These are phyloP conservation scores for Tuber umbilicatum DNA, from an alignment of 495 filamentous ascomycete species.

Conservation along the genomic window DNA sequence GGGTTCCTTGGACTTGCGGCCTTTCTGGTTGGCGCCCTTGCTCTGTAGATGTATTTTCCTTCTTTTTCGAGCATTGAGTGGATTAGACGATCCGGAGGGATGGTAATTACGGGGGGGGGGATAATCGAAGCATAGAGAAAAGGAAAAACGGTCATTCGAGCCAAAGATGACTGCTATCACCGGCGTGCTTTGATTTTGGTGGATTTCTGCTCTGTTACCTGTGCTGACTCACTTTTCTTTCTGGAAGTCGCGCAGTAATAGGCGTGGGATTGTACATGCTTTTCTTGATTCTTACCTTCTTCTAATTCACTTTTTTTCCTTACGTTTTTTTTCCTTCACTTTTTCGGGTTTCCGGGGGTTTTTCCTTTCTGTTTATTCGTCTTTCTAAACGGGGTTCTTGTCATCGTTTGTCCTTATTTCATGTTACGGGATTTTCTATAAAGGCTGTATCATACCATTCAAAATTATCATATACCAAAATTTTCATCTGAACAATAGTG, in stretches of 20 bases:
- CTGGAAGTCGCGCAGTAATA: not conserved
- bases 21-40: not conserved
- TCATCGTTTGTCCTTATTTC: slow-evolving; percentile 12
- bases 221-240: not conserved
- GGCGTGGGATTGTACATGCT: not conserved
- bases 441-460: not conserved
- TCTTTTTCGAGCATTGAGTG: not conserved
- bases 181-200: not conserved
- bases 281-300: not conserved
- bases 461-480: not conserved
- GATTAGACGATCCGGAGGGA: not conserved
- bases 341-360: slow-evolving; percentile 20
- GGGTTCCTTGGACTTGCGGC: not conserved
- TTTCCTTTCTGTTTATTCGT: slow-evolving; percentile 13
- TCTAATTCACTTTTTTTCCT: not conserved
- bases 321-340: not conserved
- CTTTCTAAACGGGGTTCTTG: slow-evolving; percentile 12
- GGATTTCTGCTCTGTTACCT: not conserved
- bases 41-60: not conserved
- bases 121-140: not conserved
- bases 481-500: not conserved
- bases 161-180: not conserved
- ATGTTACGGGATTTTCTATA: not conserved
- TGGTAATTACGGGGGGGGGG: not conserved
- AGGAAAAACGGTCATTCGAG: not conserved